phyloP scores from a whole-genome alignment of 2,329 filamentous ascomycete species.

The Sarocladium kiliense region DNA sequence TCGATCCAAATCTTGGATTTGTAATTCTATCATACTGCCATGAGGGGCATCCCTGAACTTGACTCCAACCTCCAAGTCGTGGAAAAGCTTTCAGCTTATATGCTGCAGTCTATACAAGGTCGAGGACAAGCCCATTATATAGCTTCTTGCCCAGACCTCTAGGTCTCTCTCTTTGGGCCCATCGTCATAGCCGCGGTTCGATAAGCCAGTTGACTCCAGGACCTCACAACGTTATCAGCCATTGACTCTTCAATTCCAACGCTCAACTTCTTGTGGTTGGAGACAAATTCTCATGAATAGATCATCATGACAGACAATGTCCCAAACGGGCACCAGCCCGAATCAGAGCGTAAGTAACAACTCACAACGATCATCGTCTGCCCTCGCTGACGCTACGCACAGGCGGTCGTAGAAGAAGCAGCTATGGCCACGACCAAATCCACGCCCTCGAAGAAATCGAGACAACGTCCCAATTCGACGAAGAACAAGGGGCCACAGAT shows the following conservation, averaged over 20 bases:
- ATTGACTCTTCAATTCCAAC: too few species aligned
- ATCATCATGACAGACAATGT: neutral
- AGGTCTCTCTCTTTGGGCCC: neutral
- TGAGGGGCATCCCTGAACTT: too few species aligned
- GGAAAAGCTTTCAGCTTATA: too few species aligned
- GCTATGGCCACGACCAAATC: constrained; percentile 19
- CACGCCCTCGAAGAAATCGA: constrained; percentile 31
- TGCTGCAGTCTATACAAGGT: neutral
- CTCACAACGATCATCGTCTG: neutral
- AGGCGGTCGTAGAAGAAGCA: constrained; percentile 21
- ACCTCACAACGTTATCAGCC: too few species aligned
- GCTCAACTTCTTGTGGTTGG: too few species aligned
- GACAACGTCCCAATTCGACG: constrained; percentile 32
- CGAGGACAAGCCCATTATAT: neutral
- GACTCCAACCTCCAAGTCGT: too few species aligned
- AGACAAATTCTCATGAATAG: too few species aligned
- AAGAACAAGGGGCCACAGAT: constrained; percentile 31
- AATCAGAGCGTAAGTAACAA: neutral
- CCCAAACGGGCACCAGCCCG: neutral
- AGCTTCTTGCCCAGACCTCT: neutral
- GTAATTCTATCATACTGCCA: neutral
- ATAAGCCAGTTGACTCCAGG: neutral
- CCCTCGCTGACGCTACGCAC: neutral
- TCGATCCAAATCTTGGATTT: neutral
- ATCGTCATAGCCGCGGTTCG: neutral